A percentile compares a stretch with the other conserved stretches of the same genome.
These are phyloP conservation scores for Helichrysum umbraculigerum DNA, from an alignment of 129 eudicot genomes.

Conservation along the genomic window DNA sequence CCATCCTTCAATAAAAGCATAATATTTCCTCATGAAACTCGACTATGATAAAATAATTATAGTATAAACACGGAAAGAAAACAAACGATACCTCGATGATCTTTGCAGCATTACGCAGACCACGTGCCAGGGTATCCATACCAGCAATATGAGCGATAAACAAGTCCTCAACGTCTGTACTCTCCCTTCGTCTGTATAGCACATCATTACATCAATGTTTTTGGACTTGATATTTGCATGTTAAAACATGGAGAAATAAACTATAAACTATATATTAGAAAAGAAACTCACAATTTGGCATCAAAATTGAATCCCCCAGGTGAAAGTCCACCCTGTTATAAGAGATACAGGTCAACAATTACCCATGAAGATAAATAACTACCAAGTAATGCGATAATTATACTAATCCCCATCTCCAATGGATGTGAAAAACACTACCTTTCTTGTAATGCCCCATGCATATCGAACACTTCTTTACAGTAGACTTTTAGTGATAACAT, in stretches of 20 bases:
- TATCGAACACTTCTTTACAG: background rate
- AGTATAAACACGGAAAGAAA: background rate
- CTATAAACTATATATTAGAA: background rate
- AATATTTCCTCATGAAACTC: conserved; percentile 11
- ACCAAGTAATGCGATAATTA: too few species aligned
- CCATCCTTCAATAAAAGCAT: conserved; percentile 57
- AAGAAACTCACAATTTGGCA: conserved; percentile 87
- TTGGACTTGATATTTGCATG: background rate
- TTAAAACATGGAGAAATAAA: conserved; percentile 4
- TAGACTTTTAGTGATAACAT: background rate
- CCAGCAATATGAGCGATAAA: conserved; percentile 95
- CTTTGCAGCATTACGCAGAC: conserved; percentile 88
- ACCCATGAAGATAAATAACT: background rate
- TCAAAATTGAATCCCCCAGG: conserved; percentile 99
- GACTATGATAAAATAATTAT: background rate
- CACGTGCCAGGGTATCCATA: conserved; percentile 96
- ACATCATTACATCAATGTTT: conserved; percentile 5
- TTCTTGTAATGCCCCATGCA: background rate
- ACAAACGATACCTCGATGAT: conserved; percentile 56
- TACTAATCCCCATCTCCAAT: too few species aligned
- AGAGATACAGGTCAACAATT: conserved; percentile 2
- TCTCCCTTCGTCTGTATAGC: conserved; percentile 82
- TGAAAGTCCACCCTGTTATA: conserved; percentile 83
- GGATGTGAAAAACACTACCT: background rate
- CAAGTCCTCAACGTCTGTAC: conserved; percentile 96